phyloP scores from a whole-genome alignment of 148 eudicot species.

The Chenopodium formosanum region DNA sequence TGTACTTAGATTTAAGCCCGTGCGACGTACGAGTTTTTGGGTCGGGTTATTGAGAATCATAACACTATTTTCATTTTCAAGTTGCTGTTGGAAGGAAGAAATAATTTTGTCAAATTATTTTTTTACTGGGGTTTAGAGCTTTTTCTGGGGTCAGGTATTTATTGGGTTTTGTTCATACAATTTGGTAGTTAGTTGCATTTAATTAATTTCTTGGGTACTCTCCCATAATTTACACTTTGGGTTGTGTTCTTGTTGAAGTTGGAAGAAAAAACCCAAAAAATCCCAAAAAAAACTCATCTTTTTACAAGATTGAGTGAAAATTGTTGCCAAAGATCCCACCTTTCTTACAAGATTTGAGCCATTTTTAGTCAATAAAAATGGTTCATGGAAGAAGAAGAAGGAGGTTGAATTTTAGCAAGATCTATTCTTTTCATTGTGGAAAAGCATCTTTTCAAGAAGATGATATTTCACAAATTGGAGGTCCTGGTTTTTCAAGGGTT shows the following conservation, averaged over 20 bases:
- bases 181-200: constrained; percentile 19
- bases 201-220: constrained; percentile 8
- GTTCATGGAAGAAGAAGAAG: constrained; percentile 41
- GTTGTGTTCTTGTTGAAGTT: neutral
- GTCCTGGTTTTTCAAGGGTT: constrained; percentile 82
- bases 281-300: neutral
- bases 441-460: constrained; percentile 45
- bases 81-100: too few relatives aligned
- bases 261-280: neutral
- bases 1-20: too few relatives aligned
- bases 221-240: neutral
- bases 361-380: constrained; percentile 23
- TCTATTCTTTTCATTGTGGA: constrained; percentile 78
- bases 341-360: constrained; percentile 9
- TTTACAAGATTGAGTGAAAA: constrained; percentile 11
- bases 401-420: constrained; percentile 71
- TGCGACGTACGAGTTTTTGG: too few relatives aligned
- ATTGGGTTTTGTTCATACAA: constrained; percentile 28
- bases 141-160: constrained; percentile 28
- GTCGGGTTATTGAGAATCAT: too few relatives aligned
- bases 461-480: constrained; percentile 74
- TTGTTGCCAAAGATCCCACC: neutral
- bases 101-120: neutral
- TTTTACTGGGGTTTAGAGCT: constrained; percentile 30
- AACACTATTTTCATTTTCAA: too few relatives aligned